Evolutionary conservation across 73 alveolate species (phyloP).

Genomic region (Blepharisma stoltei): DNA sequence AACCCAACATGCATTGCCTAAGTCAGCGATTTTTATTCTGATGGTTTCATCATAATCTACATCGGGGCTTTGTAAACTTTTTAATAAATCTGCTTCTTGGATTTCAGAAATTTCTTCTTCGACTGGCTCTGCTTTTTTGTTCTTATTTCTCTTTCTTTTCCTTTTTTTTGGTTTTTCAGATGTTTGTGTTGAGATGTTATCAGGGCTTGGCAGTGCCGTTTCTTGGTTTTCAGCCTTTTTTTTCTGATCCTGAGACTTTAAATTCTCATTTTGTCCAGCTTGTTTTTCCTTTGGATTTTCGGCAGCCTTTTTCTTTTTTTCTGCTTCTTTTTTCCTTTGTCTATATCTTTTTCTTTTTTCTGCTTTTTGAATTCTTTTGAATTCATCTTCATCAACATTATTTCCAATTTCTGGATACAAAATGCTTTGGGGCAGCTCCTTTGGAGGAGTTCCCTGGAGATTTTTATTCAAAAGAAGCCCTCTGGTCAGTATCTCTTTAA

Average conservation of each 20-base stretch:
- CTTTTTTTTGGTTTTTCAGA: not conserved
- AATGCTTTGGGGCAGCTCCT: not conserved
- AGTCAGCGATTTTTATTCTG: conserved; percentile 85
- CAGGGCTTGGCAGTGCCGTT: not conserved
- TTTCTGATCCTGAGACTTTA: not conserved
- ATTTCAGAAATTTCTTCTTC: conserved; percentile 1
- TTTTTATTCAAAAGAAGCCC: conserved; percentile 30
- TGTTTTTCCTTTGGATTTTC: conserved; percentile 6
- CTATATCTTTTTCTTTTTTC: conserved; percentile 1
- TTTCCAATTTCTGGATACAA: not conserved
- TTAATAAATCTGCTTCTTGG: not conserved
- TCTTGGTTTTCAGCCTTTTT: not conserved
- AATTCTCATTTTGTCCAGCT: not conserved
- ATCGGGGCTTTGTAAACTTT: conserved; percentile 17
- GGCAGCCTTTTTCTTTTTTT: not conserved
- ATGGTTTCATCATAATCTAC: conserved; percentile 52
- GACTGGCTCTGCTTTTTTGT: not conserved
- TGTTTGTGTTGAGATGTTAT: not conserved
- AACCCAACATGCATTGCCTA: conserved; percentile 95
- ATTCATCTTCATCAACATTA: not conserved
- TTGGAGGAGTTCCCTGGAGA: not conserved
- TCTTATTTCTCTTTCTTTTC: not conserved
- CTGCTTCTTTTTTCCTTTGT: not conserved
- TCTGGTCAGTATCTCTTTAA: conserved; percentile 55
- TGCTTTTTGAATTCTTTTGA: conserved; percentile 29